phyloP scores from a whole-genome alignment of 2,329 filamentous ascomycete genomes.

The Alternaria dauci region DNA sequence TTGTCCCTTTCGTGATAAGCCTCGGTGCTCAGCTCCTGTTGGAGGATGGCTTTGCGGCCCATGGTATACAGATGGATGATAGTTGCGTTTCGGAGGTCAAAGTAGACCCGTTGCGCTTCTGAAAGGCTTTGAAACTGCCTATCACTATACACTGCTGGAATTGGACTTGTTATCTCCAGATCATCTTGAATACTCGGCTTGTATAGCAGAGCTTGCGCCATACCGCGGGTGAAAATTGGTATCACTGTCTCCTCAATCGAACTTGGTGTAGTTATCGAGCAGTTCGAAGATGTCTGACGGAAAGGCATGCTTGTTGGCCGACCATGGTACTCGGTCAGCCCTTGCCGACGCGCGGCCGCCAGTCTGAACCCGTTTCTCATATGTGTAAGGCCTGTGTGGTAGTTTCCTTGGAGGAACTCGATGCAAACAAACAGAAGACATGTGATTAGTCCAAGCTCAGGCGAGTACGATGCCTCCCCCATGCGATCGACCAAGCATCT shows the following conservation, averaged over 20 bases:
- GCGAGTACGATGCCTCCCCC: conserved; percentile 41
- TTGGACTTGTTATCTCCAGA: conserved; percentile 11
- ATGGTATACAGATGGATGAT: conserved; percentile 21
- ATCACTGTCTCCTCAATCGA: conserved; percentile 28
- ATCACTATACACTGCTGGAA: conserved; percentile 4
- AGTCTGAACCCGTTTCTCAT: conserved; percentile 54
- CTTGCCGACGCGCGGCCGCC: neutral
- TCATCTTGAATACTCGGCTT: conserved; percentile 21
- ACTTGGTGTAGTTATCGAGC: neutral
- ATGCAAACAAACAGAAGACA: conserved; percentile 57
- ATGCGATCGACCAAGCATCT: conserved; percentile 43
- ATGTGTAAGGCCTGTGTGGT: conserved; percentile 52
- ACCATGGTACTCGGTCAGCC: neutral
- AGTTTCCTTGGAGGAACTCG: conserved; percentile 55
- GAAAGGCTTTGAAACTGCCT: conserved; percentile 17
- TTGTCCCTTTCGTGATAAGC: conserved; percentile 16
- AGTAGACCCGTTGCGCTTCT: conserved; percentile 27
- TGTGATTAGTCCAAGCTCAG: conserved; percentile 52
- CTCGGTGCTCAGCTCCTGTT: neutral
- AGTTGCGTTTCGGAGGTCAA: conserved; percentile 33
- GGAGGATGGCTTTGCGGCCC: neutral
- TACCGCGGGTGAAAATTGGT: conserved; percentile 33
- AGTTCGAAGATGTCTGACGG: neutral
- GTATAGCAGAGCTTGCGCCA: conserved; percentile 29
- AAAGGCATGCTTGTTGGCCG: neutral